Evolutionary conservation across 306 rosid genomes (phyloP).

Genomic region (Trifolium repens): DNA sequence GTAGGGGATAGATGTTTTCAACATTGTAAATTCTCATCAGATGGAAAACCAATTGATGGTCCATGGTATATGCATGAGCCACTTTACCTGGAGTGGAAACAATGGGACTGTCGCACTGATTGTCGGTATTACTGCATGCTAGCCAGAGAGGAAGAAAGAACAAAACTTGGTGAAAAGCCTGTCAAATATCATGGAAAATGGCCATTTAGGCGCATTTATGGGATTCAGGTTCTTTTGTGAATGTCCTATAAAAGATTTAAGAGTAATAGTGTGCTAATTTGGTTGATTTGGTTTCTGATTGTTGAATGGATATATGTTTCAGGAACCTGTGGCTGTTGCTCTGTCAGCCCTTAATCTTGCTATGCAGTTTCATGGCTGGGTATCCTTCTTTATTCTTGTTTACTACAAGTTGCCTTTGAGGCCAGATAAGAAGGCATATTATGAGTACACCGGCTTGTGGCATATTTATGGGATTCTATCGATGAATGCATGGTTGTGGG

Average conservation of each 20-base stretch:
- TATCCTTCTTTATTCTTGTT: constrained; percentile 88
- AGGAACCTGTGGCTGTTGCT: constrained; percentile 97
- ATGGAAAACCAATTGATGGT: constrained; percentile 95
- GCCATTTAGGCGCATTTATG: constrained; percentile 88
- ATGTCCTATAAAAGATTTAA: constrained; percentile 32
- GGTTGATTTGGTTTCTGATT: constrained; percentile 34
- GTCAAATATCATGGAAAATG: constrained; percentile 94
- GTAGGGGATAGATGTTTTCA: constrained; percentile 87
- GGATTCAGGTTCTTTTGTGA: constrained; percentile 75
- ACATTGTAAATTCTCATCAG: constrained; percentile 96
- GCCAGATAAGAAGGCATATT: constrained; percentile 71
- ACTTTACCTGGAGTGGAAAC: constrained; percentile 89
- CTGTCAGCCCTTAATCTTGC: constrained; percentile 92
- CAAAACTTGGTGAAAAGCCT: constrained; percentile 70
- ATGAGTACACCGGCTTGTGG: constrained; percentile 90
- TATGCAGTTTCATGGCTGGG: constrained; percentile 97
- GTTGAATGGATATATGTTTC: constrained; percentile 38
- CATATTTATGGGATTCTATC: constrained; percentile 84
- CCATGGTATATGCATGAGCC: constrained; percentile 99
- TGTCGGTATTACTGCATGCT: constrained; percentile 93
- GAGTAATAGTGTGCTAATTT: constrained; percentile 17
- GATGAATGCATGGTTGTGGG: constrained; percentile 96
- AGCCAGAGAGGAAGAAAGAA: constrained; percentile 86
- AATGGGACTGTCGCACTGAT: constrained; percentile 94
- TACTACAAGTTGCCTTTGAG: constrained; percentile 84